Conservation (phyloP, 2,329 filamentous ascomycete genomes). For the Talaromyces islandicus region DNA sequence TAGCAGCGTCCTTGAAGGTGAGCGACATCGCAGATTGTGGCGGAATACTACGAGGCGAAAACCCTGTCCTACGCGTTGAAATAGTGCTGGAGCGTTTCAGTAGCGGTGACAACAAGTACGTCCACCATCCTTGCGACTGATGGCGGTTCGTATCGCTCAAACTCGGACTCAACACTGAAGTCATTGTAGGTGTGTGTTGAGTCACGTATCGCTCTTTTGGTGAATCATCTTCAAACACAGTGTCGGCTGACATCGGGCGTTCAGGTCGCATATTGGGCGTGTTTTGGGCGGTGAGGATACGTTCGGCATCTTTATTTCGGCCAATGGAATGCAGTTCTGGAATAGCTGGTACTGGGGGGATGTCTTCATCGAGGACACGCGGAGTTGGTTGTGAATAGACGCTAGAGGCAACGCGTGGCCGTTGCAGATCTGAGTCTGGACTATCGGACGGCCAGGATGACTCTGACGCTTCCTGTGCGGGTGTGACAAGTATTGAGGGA, state of each 20-base stretch:
- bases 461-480: conserved; percentile 31
- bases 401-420: conserved; percentile 34
- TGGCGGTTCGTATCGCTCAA: conserved; percentile 29
- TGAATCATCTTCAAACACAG: conserved; percentile 32
- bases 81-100: conserved; percentile 32
- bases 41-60: conserved; percentile 19
- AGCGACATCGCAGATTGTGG: conserved; percentile 16
- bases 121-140: conserved; percentile 47
- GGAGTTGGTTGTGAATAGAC: conserved; percentile 39
- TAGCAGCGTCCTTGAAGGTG: conserved; percentile 10
- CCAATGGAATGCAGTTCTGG: conserved; percentile 23
- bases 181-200: not conserved
- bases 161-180: conserved; percentile 27
- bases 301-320: conserved; percentile 12
- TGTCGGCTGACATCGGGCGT: conserved; percentile 28
- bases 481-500: conserved; percentile 42
- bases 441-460: conserved; percentile 27
- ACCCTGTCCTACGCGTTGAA: conserved; percentile 21
- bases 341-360: conserved; percentile 38
- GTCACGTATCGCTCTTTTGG: conserved; percentile 24
- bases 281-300: conserved; percentile 14
- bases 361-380: conserved; percentile 19
- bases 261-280: conserved; percentile 18
- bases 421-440: conserved; percentile 14
- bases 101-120: conserved; percentile 40